Conservation (phyloP, 441 rosid species). For the Daphne laureola region DNA sequence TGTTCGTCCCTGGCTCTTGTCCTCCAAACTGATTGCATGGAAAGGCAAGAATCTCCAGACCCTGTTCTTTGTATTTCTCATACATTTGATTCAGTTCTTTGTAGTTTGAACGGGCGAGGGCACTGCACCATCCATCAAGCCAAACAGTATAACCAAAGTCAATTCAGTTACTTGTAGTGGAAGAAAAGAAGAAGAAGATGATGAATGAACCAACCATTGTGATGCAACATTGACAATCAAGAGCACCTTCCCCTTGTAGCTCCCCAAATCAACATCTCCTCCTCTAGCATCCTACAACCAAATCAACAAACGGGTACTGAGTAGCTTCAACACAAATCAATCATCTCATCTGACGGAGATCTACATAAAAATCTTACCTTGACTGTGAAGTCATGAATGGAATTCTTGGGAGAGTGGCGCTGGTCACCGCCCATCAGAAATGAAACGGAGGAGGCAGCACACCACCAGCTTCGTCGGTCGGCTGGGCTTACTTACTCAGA, state of each 20-base stretch:
- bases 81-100: slow-evolving; percentile 51
- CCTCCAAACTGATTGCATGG: slow-evolving; percentile 59
- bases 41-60: slow-evolving; percentile 53
- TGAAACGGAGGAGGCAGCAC: slow-evolving; percentile 4
- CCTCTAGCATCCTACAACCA: slow-evolving; percentile 64
- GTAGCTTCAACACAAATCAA: no score
- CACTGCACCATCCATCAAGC: slow-evolving; percentile 25
- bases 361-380: slow-evolving; percentile 31
- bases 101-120: slow-evolving; percentile 53
- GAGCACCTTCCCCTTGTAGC: slow-evolving; percentile 71
- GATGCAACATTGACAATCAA: slow-evolving; percentile 93
- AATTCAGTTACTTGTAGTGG: neutral
- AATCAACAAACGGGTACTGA: no score
- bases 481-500: no score
- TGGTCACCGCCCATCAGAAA: slow-evolving; percentile 51
- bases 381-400: slow-evolving; percentile 74
- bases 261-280: slow-evolving; percentile 61
- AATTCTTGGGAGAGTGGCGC: slow-evolving; percentile 36
- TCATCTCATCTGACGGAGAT: no score
- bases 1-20: slow-evolving; percentile 56
- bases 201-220: slow-evolving; percentile 40
- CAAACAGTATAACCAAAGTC: neutral
- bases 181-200: neutral
- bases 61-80: slow-evolving; percentile 41
- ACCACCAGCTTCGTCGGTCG: no score